Evolutionary conservation across 768 basidiomycete genomes (phyloP), one percentile per base, ranked within the genome.

Genomic region (Fomitopsis serialis): DNA sequence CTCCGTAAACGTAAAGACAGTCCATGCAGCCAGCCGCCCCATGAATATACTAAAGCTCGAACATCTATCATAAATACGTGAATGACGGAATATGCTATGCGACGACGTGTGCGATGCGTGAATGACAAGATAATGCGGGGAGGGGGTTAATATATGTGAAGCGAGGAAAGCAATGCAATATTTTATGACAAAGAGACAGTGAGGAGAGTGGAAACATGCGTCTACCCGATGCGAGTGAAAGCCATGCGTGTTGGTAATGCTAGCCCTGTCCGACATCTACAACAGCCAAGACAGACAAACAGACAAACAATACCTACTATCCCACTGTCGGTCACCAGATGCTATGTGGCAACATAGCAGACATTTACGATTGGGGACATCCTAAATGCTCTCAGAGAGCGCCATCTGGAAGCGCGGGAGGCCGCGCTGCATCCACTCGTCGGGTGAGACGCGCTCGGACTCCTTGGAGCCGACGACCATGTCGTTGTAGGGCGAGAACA

Each of bases 401-500:
- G 65, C 69, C 15, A 51, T 63, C 55, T 73, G 73, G 68, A 87
- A 81, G 21, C 67, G 65, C 8, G 59, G 57, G 48, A 66, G 63
- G 2, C 85, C 85, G 29, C 77, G 70, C 23, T 61, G 58, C 50
- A 86, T 71, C 85, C 84, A 87, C 53, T 82, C 78, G 19, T 70
- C 67, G 23, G 85, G 85, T 2, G 74, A 56, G 12, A 74, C 67
- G 25, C 78, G 74, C 53, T 81, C 77, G 6, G 63, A 58, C 10
- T 55, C 53, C 45, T 68, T 58, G 35, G 62, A 56, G 15, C 74
- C 67, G 61, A 85, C 81, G 25, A 85, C 52, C 27, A 78, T 66
- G 64, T 86, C 78, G 63, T 87, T 86, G 57, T 77, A 76, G 27
- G 74, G 65, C 21, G 75, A 73, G 63, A 86, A 87, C 21, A 75